Percentiles rank a stretch among this genome's conserved stretches.
phyloP scores from a whole-genome alignment of 768 basidiomycete genomes.

The Crucibulum laeve region DNA sequence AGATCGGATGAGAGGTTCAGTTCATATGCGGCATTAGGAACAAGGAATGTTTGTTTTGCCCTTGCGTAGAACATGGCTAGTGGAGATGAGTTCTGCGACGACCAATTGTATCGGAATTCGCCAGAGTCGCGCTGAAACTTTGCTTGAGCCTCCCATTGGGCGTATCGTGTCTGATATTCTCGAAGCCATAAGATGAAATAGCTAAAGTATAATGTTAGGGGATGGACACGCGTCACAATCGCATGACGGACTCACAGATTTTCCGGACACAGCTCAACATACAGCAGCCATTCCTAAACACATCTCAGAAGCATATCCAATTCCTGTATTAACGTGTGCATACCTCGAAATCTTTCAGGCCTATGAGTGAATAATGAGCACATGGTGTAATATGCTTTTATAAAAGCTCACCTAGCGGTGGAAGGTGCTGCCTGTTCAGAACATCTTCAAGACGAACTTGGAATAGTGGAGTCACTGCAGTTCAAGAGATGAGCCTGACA shows the following conservation, averaged over 20 bases:
- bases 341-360: slow-evolving; percentile 68
- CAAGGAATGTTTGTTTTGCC: slow-evolving; percentile 79
- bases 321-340: background rate
- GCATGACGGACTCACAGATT: slow-evolving; percentile 53
- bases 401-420: slow-evolving; percentile 54
- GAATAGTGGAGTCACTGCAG: slow-evolving; percentile 57
- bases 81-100: slow-evolving; percentile 42
- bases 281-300: slow-evolving; percentile 72
- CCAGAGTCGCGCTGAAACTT: slow-evolving; percentile 26
- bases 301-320: slow-evolving; percentile 6
- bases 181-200: slow-evolving; percentile 82
- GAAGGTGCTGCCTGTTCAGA: slow-evolving; percentile 70
- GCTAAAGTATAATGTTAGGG: slow-evolving; percentile 22
- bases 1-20: slow-evolving; percentile 65
- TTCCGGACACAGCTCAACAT: slow-evolving; percentile 71
- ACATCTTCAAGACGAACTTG: slow-evolving; percentile 71
- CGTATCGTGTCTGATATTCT: slow-evolving; percentile 56
- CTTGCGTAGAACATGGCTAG: slow-evolving; percentile 74
- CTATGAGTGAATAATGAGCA: slow-evolving; percentile 21
- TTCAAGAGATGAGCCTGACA: slow-evolving; percentile 5
- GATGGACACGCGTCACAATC: slow-evolving; percentile 6
- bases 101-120: slow-evolving; percentile 28
- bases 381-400: slow-evolving; percentile 1
- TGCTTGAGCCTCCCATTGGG: slow-evolving; percentile 35
- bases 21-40: slow-evolving; percentile 66